Base-by-base conservation (phyloP, 306 rosid species). In the Cucumis hystrix region DNA sequence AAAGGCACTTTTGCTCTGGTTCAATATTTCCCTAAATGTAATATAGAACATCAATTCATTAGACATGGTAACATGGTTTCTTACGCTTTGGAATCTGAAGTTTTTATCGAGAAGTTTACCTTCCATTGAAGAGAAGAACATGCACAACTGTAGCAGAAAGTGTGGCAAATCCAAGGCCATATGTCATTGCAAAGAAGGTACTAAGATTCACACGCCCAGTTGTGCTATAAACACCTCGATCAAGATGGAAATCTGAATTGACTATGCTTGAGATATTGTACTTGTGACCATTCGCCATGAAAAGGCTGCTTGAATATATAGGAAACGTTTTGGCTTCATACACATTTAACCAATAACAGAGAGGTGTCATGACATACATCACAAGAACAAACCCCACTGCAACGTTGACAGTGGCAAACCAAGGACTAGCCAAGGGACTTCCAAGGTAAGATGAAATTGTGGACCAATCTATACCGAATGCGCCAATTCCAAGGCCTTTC, bases 401-500 rank as follows among this genome's bases (percentile, higher is more conserved):
- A 62, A 86, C 8, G 63, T 90, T 92, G 47, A 88, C 92, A 11
- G 93, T 88, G 35, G 93, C 92, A 72, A 90, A 92, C 93, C 92
- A 90, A 6, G 96, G 96, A 16, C 96, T 92, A 25, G 93, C 97
- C 6, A 92, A 71, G 70, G 97, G 97, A 77, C 90, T 92, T 6
- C 87, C 86, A 64, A 90, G 90, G 83, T 88, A 90, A 10, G 97
- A 37, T 33, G 93, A 85, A 80, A 92, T 87, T 41, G 93, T 82
- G 1, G 91, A 30, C 97, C 96, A 92, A 77, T 92, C 97, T 18
- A 89, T 10, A 49, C 86, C 97, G 16, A 90, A 77, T 60, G 96
- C 75, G 17, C 84, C 92, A 55, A 92, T 72, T n/a, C 96, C 97
- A 47, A 92, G 91, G 76, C 97, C 96, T 2, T n/a, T 33, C 80